Base-by-base conservation (phyloP, 192 early-diverging fungal species). In the Glomus cerebriforme region DNA sequence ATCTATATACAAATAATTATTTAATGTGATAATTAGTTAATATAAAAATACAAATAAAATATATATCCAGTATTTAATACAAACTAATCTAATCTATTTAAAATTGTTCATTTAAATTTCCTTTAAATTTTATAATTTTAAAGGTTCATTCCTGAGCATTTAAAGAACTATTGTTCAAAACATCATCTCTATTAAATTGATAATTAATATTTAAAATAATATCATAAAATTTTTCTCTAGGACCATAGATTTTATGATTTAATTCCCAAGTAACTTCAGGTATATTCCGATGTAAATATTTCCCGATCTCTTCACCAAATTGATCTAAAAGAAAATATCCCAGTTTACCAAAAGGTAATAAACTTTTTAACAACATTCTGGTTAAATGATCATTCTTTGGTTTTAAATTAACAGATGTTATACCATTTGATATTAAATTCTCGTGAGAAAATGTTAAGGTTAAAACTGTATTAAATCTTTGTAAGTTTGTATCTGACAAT, bases 211-310 rank as follows among this genome's bases (percentile, higher is more conserved):
- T 65, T 31, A 65, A 31, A 32, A 31, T 65, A 65, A 65, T 65
- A 17, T 65, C 63, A 17, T 65, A 65, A 65, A 65, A 65, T 64
- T n/a, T 65, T 65, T 65, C 63, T 17, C 31, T 65, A 19, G 31
- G 27, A 0, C 63, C 63, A 65, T 65, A 65, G 32, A 65, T 32
- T 19, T 65, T 65, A 65, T 65, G 63, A 32, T 65, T 65, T 17
- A 65, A 65, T 65, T 65, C 63, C 63, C 63, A 65, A 31, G 27
- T 31, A 65, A 65, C 63, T 65, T 65, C 63, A 0, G 63, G 63
- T 31, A 65, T 65, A 12, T 6, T 31, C 17, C 19, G 12, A 15
- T 27, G 15, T 31, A 65, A 65, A 31, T 65, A 31, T 31, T 32
- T 17, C 6, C 63, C 63, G 15, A 65, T 65, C 17, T 65, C 17